Evolutionary conservation across 1,139 yeast genomes (phyloP), one percentile per base, ranked within the genome.

Genomic region (Blastobotrys persicus): DNA sequence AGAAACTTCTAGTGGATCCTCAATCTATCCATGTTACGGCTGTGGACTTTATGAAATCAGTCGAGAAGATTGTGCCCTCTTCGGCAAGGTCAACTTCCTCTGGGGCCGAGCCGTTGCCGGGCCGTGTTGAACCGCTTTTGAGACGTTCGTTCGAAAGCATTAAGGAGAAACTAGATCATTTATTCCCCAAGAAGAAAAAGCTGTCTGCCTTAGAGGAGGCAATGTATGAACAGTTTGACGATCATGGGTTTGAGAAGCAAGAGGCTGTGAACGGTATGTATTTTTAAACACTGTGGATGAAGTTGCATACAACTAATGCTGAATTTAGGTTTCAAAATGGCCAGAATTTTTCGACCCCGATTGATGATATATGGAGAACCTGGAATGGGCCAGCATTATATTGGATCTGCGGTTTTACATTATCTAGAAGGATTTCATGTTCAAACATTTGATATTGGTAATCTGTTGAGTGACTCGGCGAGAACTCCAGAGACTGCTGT

Each of bases 311-410:
- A 2, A 13, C 13, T 13, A 12, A 5, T 39, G 31, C n/a, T 37
- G 42, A 41, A 42, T 44, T 32, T 45, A 52, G 65, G 61, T 20
- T 69, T 73, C 51, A 66, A 85, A 55, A 73, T 75, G 37, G 77
- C 94, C 4, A 74, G 97, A 55, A 75, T 87, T 1, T 91, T 85
- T 65, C 80, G 88, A 55, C 99, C 99, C 1, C 80, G 94, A 55
- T 67, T 92, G 31, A 70, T 89, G 35, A 74, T 92, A 1, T 71
- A 81, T 47, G 98, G 98, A 1, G 71, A 73, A 2, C 71, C 75
- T n/a, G 97, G 98, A 0, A 80, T 79, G 68, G 99, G 98, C 1
- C 96, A 91, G 59, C 88, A 83, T 58, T 91, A 92, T 65, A 65
- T 94, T 13, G 86, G 92, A 7, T 77, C 92, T 1, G 97, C 98